phyloP scores from a whole-genome alignment of 345 rosid species.

The Carallia pectinifolia region DNA sequence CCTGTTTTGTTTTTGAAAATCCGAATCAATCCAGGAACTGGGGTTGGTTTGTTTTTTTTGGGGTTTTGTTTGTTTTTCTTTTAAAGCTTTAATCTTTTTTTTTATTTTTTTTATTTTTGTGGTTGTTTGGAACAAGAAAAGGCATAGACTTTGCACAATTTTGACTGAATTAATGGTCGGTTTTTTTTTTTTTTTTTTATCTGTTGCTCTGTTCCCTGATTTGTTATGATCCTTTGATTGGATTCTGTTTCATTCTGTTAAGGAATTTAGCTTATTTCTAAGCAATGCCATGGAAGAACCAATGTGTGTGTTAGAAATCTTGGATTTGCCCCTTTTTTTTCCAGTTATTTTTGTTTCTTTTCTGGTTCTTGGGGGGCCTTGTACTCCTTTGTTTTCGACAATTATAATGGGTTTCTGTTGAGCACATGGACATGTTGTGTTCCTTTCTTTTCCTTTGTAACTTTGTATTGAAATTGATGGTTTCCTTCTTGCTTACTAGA shows the following conservation, averaged over 20 bases:
- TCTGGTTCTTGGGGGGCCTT: too few relatives aligned
- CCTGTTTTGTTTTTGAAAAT: constrained; percentile 1
- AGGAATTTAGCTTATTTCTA: neutral
- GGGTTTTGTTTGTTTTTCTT: neutral
- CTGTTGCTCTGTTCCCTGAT: neutral
- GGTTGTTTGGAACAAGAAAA: too few relatives aligned
- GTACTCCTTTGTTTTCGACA: too few relatives aligned
- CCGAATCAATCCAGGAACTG: neutral
- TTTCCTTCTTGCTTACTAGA: neutral
- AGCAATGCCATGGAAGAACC: neutral
- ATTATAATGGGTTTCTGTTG: neutral
- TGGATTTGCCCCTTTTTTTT: too few relatives aligned
- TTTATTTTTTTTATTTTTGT: neutral
- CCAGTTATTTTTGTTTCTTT: too few relatives aligned
- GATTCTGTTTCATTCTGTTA: neutral
- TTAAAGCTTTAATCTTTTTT: neutral
- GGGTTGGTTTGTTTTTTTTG: neutral
- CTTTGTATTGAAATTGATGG: neutral
- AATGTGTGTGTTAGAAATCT: neutral
- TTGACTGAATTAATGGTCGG: too few relatives aligned
- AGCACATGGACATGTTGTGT: neutral
- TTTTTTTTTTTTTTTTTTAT: too few relatives aligned
- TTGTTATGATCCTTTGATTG: neutral
- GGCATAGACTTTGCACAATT: too few relatives aligned
- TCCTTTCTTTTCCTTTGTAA: neutral